Conservation (phyloP, 2,329 filamentous ascomycete genomes). For the Aspergillus texensis region DNA sequence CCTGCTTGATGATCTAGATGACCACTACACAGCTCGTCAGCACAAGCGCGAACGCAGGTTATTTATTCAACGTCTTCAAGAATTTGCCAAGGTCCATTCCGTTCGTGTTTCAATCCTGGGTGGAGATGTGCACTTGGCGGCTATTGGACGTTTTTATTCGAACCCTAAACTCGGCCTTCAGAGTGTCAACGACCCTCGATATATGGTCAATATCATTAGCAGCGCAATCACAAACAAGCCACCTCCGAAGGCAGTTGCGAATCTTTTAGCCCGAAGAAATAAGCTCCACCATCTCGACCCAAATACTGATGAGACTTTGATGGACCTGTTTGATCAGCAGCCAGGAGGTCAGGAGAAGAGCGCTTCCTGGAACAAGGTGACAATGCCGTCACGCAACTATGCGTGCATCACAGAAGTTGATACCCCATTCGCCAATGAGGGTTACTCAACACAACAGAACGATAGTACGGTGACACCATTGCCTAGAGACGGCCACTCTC, state of each 20-base stretch:
- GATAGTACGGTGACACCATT: conserved; percentile 32
- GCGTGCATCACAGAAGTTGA: conserved; percentile 62
- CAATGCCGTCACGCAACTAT: conserved; percentile 73
- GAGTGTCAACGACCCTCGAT: conserved; percentile 61
- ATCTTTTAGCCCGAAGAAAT: conserved; percentile 63
- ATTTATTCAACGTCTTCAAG: conserved; percentile 68
- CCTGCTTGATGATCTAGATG: conserved; percentile 66
- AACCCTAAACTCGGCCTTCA: conserved; percentile 60
- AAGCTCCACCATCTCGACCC: conserved; percentile 67
- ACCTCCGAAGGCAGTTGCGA: conserved; percentile 66
- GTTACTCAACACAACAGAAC: conserved; percentile 18
- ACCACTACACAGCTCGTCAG: conserved; percentile 83
- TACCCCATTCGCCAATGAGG: conserved; percentile 27
- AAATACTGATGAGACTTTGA: conserved; percentile 66
- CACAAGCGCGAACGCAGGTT: conserved; percentile 86
- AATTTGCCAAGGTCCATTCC: conserved; percentile 57
- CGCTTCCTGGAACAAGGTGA: conserved; percentile 75
- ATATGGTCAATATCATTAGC: conserved; percentile 66
- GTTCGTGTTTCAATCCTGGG: conserved; percentile 65
- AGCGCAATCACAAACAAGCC: conserved; percentile 71
- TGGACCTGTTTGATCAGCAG: conserved; percentile 64
- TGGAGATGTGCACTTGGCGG: conserved; percentile 66
- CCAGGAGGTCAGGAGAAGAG: conserved; percentile 64
- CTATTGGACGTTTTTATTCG: conserved; percentile 66
- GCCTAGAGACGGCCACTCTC: conserved; percentile 67